Evolutionary conservation across 768 basidiomycete genomes (phyloP).

Genomic region (Pleurotus giganteus): DNA sequence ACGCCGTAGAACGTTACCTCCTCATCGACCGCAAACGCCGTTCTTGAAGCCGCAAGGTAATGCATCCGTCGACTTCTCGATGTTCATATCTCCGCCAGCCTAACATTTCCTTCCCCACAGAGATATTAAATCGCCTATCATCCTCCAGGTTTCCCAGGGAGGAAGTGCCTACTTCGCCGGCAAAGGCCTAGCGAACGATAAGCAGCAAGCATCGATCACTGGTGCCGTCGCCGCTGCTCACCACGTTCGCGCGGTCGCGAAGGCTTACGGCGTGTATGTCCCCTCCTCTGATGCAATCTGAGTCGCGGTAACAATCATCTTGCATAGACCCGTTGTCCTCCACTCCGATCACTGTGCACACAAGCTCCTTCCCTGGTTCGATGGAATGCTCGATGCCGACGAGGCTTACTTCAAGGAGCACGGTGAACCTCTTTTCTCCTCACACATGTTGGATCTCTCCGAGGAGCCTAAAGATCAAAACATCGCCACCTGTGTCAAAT

Average conservation of each 20-base stretch:
- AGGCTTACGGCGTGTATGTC: slow-evolving; percentile 88
- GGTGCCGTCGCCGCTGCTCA: slow-evolving; percentile 92
- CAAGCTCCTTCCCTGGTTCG: slow-evolving; percentile 98
- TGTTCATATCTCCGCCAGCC: slow-evolving; percentile 3
- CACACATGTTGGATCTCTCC: slow-evolving; percentile 98
- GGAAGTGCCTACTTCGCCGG: slow-evolving; percentile 96
- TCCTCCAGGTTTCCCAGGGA: slow-evolving; percentile 96
- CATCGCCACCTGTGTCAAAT: slow-evolving; percentile 89
- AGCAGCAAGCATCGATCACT: slow-evolving; percentile 92
- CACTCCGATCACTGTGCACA: slow-evolving; percentile 99
- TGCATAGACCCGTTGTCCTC: slow-evolving; percentile 82
- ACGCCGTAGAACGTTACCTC: slow-evolving; percentile 86
- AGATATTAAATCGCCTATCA: slow-evolving; percentile 96
- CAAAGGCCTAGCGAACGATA: slow-evolving; percentile 92
- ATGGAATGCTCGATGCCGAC: slow-evolving; percentile 97
- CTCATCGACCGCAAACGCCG: slow-evolving; percentile 91
- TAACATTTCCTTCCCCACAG: slow-evolving; percentile 33
- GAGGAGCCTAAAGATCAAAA: slow-evolving; percentile 92
- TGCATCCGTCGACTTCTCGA: slow-evolving; percentile 6
- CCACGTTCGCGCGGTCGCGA: slow-evolving; percentile 86
- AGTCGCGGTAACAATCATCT: slow-evolving; percentile 5
- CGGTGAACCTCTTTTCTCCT: slow-evolving; percentile 86
- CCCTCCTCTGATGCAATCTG: background rate
- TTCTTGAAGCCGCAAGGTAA: slow-evolving; percentile 92
- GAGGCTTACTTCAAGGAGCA: slow-evolving; percentile 90